Evolutionary conservation across 1,284 basidiomycete genomes (phyloP).

Genomic region (Paramarasmius palmivorus): DNA sequence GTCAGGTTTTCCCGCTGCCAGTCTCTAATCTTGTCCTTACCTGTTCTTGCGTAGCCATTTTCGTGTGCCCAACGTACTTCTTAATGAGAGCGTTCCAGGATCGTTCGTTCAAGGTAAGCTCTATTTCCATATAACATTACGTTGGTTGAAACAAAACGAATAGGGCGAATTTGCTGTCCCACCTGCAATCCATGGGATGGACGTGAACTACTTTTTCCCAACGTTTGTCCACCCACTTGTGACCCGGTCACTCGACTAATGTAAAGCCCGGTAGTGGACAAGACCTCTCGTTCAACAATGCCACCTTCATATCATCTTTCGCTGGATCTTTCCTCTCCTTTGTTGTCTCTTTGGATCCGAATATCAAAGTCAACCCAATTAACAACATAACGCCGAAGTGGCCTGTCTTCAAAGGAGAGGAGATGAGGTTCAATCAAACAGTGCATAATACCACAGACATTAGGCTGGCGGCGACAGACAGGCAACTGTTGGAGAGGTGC

Average conservation of each 20-base stretch:
- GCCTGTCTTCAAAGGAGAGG: conserved; percentile 12
- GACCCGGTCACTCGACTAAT: not conserved
- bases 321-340: conserved; percentile 22
- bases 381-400: conserved; percentile 24
- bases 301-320: conserved; percentile 24
- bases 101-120: conserved; percentile 20
- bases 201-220: conserved; percentile 20
- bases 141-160: not conserved
- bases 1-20: conserved; percentile 18
- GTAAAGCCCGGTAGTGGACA: not conserved
- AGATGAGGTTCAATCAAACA: conserved; percentile 24
- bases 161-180: conserved; percentile 16
- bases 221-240: too few relatives aligned
- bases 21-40: not conserved
- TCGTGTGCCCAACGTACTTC: conserved; percentile 25
- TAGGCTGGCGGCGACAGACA: not conserved
- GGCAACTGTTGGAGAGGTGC: conserved; percentile 13
- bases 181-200: conserved; percentile 20
- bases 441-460: conserved; percentile 9
- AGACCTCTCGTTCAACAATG: conserved; percentile 20
- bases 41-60: conserved; percentile 21
- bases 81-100: conserved; percentile 18
- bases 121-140: not conserved
- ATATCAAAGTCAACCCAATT: conserved; percentile 18
- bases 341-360: conserved; percentile 22